Evolutionary conservation across 176 grass and related monocot genomes (phyloP).

Genomic region (Carex kokanica): DNA sequence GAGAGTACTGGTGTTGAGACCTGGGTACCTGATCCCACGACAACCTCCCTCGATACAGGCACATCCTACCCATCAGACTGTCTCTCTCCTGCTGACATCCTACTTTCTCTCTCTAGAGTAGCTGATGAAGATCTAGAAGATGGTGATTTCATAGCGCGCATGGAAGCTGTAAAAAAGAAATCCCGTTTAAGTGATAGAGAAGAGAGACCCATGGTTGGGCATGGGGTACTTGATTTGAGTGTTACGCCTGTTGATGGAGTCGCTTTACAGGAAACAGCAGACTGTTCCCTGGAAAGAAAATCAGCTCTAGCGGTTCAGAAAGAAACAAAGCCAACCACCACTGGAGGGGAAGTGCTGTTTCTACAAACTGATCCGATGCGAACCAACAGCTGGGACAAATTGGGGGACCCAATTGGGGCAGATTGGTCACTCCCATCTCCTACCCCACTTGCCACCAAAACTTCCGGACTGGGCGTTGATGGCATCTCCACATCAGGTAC

Average conservation of each 20-base stretch:
- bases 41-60: conserved; percentile 31
- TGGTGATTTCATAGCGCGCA: conserved; percentile 16
- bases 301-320: conserved; percentile 52
- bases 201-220: neutral
- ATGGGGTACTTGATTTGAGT: conserved; percentile 21
- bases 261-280: neutral
- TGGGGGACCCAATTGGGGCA: conserved; percentile 45
- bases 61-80: conserved; percentile 35
- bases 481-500: conserved; percentile 44
- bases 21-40: conserved; percentile 29
- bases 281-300: conserved; percentile 14
- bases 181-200: conserved; percentile 24
- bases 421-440: conserved; percentile 76
- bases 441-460: conserved; percentile 45
- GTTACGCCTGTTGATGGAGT: conserved; percentile 19
- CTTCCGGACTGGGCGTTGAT: conserved; percentile 33
- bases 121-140: conserved; percentile 39
- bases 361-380: conserved; percentile 55
- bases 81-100: conserved; percentile 32
- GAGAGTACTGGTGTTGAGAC: conserved; percentile 34
- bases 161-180: conserved; percentile 28
- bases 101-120: conserved; percentile 36
- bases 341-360: conserved; percentile 59
- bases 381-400: conserved; percentile 52
- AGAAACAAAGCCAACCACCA: conserved; percentile 43